These are phyloP conservation scores for Salix dunnii DNA, from an alignment of 345 rosid genomes.

Conservation along the genomic window DNA sequence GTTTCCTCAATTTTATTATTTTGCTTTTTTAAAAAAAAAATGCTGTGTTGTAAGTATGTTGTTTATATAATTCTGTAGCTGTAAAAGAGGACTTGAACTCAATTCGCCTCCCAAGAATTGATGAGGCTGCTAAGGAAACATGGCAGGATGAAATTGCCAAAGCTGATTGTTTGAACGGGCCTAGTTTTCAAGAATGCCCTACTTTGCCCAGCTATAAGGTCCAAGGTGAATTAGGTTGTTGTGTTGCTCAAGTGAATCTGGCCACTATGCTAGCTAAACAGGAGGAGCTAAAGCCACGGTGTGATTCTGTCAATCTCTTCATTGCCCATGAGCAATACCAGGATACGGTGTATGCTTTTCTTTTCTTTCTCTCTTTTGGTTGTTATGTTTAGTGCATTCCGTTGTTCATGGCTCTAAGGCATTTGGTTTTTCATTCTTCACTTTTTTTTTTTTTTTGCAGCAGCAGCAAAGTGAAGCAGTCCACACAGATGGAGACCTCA, in stretches of 20 bases:
- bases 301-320: conserved; percentile 15
- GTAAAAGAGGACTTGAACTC: conserved; percentile 28
- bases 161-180: conserved; percentile 16
- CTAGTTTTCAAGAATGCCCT: conserved; percentile 17
- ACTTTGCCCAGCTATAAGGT: background rate
- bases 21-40: background rate
- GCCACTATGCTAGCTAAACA: conserved; percentile 16
- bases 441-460: background rate
- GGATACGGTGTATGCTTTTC: conserved; percentile 28
- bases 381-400: background rate
- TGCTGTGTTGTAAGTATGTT: background rate
- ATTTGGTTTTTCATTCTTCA: background rate
- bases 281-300: conserved; percentile 23
- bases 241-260: conserved; percentile 20
- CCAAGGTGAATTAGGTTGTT: conserved; percentile 5
- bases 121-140: conserved; percentile 24
- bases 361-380: background rate
- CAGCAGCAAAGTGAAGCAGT: conserved; percentile 38
- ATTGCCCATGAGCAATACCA: conserved; percentile 17
- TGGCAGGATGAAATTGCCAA: conserved; percentile 21
- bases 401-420: background rate
- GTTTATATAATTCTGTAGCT: conserved; percentile 22
- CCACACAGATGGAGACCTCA: conserved; percentile 19
- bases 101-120: conserved; percentile 15
- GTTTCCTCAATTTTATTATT: background rate